These are phyloP conservation scores for Kockiozyma suomiensis DNA, from an alignment of 805 yeast genomes.

Conservation along the genomic window DNA sequence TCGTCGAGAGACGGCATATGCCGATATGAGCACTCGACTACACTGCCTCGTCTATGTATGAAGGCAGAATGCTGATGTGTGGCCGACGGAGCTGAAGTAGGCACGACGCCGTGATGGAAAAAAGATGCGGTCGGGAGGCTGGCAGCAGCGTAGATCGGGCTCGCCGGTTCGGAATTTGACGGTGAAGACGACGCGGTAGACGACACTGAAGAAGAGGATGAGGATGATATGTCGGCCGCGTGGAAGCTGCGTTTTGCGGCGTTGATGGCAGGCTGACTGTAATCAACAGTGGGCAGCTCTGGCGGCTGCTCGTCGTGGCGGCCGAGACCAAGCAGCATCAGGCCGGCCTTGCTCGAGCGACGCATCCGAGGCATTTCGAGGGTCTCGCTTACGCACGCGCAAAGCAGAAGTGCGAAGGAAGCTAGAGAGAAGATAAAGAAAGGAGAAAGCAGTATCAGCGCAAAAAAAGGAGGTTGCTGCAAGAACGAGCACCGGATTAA, in stretches of 20 bases:
- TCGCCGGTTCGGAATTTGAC: conserved; percentile 11
- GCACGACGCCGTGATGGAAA: neutral
- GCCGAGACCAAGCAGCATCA: neutral
- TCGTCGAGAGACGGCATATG: conserved; percentile 39
- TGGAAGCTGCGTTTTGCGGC: conserved; percentile 5
- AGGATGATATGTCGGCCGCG: conserved; percentile 14
- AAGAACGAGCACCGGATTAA: conserved; percentile 8
- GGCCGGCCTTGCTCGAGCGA: neutral
- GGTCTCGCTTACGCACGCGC: neutral
- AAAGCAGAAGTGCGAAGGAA: neutral
- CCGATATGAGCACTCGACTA: neutral
- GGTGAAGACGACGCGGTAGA: conserved; percentile 15
- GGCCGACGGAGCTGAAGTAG: conserved; percentile 7
- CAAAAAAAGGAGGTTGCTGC: neutral
- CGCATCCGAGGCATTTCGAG: neutral
- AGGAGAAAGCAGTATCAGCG: neutral
- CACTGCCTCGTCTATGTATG: neutral
- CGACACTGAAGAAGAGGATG: conserved; percentile 11
- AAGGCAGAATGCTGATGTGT: neutral
- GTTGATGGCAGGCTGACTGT: neutral
- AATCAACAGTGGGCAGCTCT: neutral
- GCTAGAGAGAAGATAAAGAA: neutral
- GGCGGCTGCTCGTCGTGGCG: conserved; percentile 2
- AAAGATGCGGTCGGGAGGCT: neutral
- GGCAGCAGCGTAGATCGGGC: conserved; percentile 9